These are phyloP conservation scores for Heritiera littoralis DNA, from an alignment of 345 rosid genomes.

Conservation along the genomic window DNA sequence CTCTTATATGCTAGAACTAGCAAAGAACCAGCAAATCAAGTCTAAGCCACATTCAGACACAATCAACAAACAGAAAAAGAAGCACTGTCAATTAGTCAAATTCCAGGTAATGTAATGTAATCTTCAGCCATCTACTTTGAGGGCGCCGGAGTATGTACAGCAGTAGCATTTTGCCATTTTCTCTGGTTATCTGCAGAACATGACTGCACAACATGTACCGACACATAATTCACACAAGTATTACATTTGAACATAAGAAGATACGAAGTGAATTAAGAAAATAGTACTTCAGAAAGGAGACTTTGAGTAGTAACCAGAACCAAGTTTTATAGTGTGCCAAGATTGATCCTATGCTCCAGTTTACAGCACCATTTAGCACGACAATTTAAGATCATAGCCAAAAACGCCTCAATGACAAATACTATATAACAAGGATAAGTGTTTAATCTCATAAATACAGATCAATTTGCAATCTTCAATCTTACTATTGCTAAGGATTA, in stretches of 20 bases:
- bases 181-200: too few relatives aligned
- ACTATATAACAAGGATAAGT: neutral
- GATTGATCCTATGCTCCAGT: neutral
- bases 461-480: neutral
- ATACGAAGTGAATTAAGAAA: neutral
- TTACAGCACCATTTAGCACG: neutral
- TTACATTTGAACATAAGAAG: too few relatives aligned
- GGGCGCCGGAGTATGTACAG: neutral
- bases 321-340: neutral
- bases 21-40: too few relatives aligned
- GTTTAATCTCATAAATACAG: neutral
- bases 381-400: neutral
- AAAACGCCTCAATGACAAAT: neutral
- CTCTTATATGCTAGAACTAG: too few relatives aligned
- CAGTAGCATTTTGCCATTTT: neutral
- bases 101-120: neutral
- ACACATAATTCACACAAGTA: too few relatives aligned
- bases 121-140: constrained; percentile 4
- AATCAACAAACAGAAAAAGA: too few relatives aligned
- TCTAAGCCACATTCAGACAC: too few relatives aligned
- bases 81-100: constrained; percentile 12
- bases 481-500: too few relatives aligned
- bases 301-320: neutral
- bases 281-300: neutral
- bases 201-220: too few relatives aligned